These are phyloP conservation scores for Microdochium nivale DNA, from an alignment of 2,329 filamentous ascomycete species.

Conservation along the genomic window DNA sequence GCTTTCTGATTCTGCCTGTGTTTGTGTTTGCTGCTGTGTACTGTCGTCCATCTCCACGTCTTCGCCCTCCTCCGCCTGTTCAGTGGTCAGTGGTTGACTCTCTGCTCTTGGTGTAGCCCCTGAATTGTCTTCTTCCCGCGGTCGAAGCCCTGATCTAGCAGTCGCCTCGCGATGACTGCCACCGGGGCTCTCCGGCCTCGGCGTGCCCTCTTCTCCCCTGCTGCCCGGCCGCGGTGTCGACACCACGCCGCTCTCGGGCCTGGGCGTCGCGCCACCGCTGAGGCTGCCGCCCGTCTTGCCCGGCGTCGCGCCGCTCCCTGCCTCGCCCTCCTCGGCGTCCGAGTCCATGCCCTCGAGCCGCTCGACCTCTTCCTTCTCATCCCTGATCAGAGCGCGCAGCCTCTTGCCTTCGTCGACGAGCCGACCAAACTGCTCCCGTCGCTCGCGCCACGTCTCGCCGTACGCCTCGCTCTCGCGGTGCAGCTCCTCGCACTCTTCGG, in stretches of 20 bases:
- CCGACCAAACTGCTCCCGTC: slow-evolving; percentile 75
- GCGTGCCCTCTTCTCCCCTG: slow-evolving; percentile 19
- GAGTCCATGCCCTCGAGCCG: slow-evolving; percentile 74
- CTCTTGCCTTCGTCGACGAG: slow-evolving; percentile 90
- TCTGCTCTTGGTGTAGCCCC: slow-evolving; percentile 13
- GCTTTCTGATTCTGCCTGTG: slow-evolving; percentile 3
- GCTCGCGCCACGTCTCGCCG: slow-evolving; percentile 73
- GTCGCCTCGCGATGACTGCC: neutral
- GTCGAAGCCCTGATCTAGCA: neutral
- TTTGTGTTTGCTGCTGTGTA: slow-evolving; percentile 20
- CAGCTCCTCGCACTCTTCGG: slow-evolving; percentile 80
- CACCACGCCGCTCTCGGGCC: slow-evolving; percentile 33
- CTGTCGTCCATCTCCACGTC: slow-evolving; percentile 27
- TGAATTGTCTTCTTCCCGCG: neutral
- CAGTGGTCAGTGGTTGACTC: slow-evolving; percentile 22
- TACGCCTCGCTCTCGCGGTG: slow-evolving; percentile 79
- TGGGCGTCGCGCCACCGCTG: slow-evolving; percentile 43
- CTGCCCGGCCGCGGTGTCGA: slow-evolving; percentile 34
- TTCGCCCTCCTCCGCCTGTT: slow-evolving; percentile 27
- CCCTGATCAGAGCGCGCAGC: slow-evolving; percentile 75
- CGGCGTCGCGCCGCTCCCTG: slow-evolving; percentile 35
- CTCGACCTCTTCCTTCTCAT: slow-evolving; percentile 93
- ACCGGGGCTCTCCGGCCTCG: slow-evolving; percentile 22
- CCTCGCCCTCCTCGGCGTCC: slow-evolving; percentile 51
- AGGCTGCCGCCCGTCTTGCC: slow-evolving; percentile 31